Conservation (phyloP, 2,329 filamentous ascomycete species). For the Thielaviopsis punctulata region DNA sequence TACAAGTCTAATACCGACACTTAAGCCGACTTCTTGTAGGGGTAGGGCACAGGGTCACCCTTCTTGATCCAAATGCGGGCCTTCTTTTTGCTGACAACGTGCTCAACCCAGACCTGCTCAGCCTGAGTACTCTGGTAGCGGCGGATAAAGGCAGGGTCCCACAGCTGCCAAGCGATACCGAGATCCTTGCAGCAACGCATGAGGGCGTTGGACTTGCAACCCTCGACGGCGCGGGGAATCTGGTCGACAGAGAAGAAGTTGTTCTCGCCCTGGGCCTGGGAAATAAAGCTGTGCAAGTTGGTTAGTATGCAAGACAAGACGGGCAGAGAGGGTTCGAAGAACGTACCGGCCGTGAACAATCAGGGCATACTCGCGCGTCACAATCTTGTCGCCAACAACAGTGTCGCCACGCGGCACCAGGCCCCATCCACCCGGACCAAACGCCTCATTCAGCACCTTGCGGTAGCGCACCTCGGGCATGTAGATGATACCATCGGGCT, state of each 20-base stretch:
- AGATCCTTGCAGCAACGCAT: conserved; percentile 98
- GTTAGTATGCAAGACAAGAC: conserved; percentile 1
- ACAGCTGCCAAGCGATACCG: conserved; percentile 84
- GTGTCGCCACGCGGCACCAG: conserved; percentile 75
- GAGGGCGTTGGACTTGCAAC: conserved; percentile 92
- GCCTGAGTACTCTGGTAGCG: conserved; percentile 60
- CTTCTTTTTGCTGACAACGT: conserved; percentile 72
- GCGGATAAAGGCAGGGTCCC: conserved; percentile 85
- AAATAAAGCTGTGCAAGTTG: conserved; percentile 50
- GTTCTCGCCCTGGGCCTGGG: conserved; percentile 85
- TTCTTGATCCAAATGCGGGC: conserved; percentile 76
- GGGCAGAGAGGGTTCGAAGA: background rate
- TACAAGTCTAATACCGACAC: background rate
- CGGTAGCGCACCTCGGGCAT: conserved; percentile 97
- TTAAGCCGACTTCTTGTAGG: conserved; percentile 28
- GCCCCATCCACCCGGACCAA: conserved; percentile 92
- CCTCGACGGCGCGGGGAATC: conserved; percentile 86
- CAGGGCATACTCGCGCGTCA: conserved; percentile 84
- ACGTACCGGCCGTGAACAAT: conserved; percentile 71
- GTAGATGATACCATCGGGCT: conserved; percentile 92
- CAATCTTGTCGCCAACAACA: conserved; percentile 62
- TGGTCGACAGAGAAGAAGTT: conserved; percentile 80
- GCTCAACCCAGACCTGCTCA: conserved; percentile 79
- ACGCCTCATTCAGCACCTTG: conserved; percentile 72
- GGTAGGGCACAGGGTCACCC: conserved; percentile 47